These are phyloP conservation scores for Ophiostoma himal-ulmi DNA, from an alignment of 2,329 filamentous ascomycete species.

Conservation along the genomic window DNA sequence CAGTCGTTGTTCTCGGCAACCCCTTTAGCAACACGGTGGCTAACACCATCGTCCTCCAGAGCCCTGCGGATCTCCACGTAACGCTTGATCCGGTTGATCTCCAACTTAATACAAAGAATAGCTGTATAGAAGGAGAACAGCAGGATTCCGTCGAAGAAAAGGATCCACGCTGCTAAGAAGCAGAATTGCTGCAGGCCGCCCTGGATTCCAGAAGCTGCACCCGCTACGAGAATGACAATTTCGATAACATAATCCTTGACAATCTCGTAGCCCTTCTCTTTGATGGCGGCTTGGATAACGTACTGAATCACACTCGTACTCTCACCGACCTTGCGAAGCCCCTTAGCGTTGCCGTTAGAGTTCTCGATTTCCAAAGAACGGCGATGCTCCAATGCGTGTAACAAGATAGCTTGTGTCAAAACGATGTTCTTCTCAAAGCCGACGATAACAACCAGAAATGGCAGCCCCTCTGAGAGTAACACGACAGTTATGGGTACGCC, in stretches of 20 bases:
- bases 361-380: constrained; percentile 29
- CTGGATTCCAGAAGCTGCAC: constrained; percentile 89
- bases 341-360: not conserved
- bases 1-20: constrained; percentile 88
- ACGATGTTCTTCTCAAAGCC: constrained; percentile 99
- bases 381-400: constrained; percentile 74
- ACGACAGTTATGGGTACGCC: constrained; percentile 92
- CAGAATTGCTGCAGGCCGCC: constrained; percentile 96
- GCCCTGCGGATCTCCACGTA: constrained; percentile 89
- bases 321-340: constrained; percentile 32
- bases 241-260: constrained; percentile 92
- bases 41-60: constrained; percentile 94
- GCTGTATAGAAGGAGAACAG: constrained; percentile 98
- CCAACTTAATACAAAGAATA: constrained; percentile 95
- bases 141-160: constrained; percentile 90
- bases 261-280: constrained; percentile 88
- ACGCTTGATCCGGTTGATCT: constrained; percentile 97
- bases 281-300: constrained; percentile 83
- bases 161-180: constrained; percentile 94
- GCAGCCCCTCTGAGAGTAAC: constrained; percentile 86
- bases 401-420: constrained; percentile 86
- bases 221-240: constrained; percentile 75
- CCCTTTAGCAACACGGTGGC: constrained; percentile 81
- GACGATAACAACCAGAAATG: constrained; percentile 96
- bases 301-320: constrained; percentile 74